Evolutionary conservation across 2,329 filamentous ascomycete genomes (phyloP).

Genomic region (Pyrenophora tritici-repentis): DNA sequence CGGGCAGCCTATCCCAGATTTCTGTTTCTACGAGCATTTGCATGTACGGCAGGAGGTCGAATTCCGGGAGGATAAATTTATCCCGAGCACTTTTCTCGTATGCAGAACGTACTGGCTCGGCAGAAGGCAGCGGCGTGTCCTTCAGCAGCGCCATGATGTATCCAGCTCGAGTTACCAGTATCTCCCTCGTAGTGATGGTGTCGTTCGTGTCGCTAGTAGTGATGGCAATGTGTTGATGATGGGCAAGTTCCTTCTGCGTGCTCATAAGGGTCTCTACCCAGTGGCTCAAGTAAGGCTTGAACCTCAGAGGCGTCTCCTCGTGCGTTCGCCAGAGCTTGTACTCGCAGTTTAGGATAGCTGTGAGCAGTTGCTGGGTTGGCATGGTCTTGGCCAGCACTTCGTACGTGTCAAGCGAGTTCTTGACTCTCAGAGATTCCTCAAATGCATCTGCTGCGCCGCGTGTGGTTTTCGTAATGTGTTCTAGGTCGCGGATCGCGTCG

Average conservation of each 20-base stretch:
- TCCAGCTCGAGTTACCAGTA: slow-evolving; percentile 27
- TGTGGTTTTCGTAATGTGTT: slow-evolving; percentile 4
- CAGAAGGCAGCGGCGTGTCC: background rate
- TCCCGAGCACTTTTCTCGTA: slow-evolving; percentile 19
- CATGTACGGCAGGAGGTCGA: slow-evolving; percentile 38
- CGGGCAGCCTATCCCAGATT: slow-evolving; percentile 38
- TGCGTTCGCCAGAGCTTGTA: slow-evolving; percentile 43
- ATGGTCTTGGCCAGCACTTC: slow-evolving; percentile 23
- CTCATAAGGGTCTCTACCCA: slow-evolving; percentile 47
- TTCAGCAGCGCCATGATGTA: slow-evolving; percentile 37
- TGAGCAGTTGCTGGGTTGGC: slow-evolving; percentile 30
- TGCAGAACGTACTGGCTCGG: slow-evolving; percentile 22
- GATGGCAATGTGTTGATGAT: background rate
- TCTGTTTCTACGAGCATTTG: slow-evolving; percentile 46
- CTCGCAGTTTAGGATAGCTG: slow-evolving; percentile 44
- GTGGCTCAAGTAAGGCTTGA: slow-evolving; percentile 48
- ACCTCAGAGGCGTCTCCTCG: slow-evolving; percentile 32
- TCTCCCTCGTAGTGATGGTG: slow-evolving; percentile 19
- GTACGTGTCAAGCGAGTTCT: slow-evolving; percentile 39
- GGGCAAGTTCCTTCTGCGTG: slow-evolving; percentile 6
- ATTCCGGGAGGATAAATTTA: slow-evolving; percentile 11
- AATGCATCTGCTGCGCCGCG: background rate
- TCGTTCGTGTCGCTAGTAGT: background rate
- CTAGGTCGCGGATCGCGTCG: slow-evolving; percentile 19
- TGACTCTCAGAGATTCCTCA: slow-evolving; percentile 30